Base-by-base conservation (phyloP, 2,329 filamentous ascomycete species). In the Talaromyces sp. region DNA sequence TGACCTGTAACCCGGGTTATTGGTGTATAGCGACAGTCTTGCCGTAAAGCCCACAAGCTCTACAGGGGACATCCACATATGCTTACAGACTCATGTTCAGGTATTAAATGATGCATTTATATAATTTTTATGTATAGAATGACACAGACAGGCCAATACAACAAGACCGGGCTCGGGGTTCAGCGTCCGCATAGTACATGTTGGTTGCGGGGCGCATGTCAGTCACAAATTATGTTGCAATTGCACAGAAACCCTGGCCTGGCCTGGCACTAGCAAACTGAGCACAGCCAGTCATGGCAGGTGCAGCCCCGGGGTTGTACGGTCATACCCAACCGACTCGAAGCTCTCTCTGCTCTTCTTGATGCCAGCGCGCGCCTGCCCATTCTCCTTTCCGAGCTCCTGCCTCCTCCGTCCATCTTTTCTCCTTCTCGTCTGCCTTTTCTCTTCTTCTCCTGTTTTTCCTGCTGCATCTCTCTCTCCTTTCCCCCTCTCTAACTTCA, bases 371-470 rank as follows among this genome's bases (percentile, higher is more conserved):
- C 32, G 32, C 35, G 35, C 35, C 35, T 29, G 27, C 26, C 56
- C 38, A 14, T 56, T 63, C 67, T 60, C 59, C 64, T 62, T 62
- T 58, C 63, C 65, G 62, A 65, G 67, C 63, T 63, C 66, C 63
- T 67, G 60, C 62, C 65, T 65, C 62, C 65, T 65, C 60, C 62
- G 63, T 56, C 62, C 57, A 56, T 67, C 62, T 59, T 54, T 65
- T 65, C 63, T 65, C 59, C 65, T 64, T 61, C 66, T 63, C 69
- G 61, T 66, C 63, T 70, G 41, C 41, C 52, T 35, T 26, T 58
- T 53, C 56, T 54, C 57, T 56, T 57, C 54, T 48, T n/a, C 19
- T 54, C 54, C 35, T 46, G 48, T 62, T 55, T 54, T 64, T 41
- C 48, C 64, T 62, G 58, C 64, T 32, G 38, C 63, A 48, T 62